phyloP scores from a whole-genome alignment of 2,329 filamentous ascomycete genomes.

The Immersiporthe knoxdaviesiana region DNA sequence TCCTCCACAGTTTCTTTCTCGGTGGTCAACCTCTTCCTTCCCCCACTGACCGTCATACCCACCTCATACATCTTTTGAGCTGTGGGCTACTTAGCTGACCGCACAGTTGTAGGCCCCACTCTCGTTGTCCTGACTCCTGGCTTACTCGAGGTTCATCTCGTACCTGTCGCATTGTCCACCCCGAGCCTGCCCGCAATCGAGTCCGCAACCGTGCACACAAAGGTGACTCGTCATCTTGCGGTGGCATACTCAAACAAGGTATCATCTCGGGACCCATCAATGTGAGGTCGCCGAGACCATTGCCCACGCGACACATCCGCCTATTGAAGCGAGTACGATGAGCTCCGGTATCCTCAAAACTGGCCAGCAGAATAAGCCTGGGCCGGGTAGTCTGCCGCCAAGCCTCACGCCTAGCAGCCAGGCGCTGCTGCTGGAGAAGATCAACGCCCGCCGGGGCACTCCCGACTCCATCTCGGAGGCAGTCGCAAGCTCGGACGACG shows the following conservation, averaged over 20 bases:
- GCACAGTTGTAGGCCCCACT: background rate
- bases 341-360: constrained; percentile 55
- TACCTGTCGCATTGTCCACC: constrained; percentile 11
- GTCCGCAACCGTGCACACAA: background rate
- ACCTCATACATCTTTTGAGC: background rate
- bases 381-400: constrained; percentile 47
- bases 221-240: constrained; percentile 8
- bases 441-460: constrained; percentile 79
- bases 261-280: constrained; percentile 2
- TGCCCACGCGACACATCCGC: background rate
- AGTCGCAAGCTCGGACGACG: constrained; percentile 91
- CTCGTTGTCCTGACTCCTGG: background rate
- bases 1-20: background rate
- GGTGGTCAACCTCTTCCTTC: background rate
- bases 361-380: constrained; percentile 55
- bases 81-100: background rate
- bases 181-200: background rate
- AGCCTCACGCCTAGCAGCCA: constrained; percentile 60
- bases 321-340: constrained; percentile 44
- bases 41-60: background rate
- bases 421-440: constrained; percentile 72
- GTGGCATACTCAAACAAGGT: background rate
- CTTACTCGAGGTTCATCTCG: background rate
- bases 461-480: constrained; percentile 81
- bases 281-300: constrained; percentile 7